A percentile compares a stretch with the other conserved stretches of the same genome.
phyloP scores from a whole-genome alignment of 495 filamentous ascomycete species.

The Aspergillus saccharolyticus region DNA sequence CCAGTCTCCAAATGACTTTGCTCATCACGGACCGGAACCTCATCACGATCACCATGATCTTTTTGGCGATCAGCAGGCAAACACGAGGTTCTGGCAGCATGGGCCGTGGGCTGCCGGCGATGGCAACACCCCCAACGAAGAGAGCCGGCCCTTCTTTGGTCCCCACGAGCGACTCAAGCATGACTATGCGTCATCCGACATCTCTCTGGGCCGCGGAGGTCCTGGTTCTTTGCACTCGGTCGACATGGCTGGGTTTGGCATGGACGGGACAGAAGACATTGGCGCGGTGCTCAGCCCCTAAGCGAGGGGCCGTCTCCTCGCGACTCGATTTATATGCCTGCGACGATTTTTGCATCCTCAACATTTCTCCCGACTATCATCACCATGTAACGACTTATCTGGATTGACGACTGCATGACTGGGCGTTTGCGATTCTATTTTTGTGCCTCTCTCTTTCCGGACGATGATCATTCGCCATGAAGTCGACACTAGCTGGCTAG shows the following conservation, averaged over 20 bases:
- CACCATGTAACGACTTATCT: slow-evolving; percentile 45
- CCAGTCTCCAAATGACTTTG: slow-evolving; percentile 43
- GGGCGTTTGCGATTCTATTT: slow-evolving; percentile 39
- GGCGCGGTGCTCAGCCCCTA: slow-evolving; percentile 38
- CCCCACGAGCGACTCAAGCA: slow-evolving; percentile 46
- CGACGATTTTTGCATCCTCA: slow-evolving; percentile 31
- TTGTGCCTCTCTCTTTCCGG: slow-evolving; percentile 10
- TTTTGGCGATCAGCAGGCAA: slow-evolving; percentile 46
- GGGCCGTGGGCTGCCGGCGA: slow-evolving; percentile 45
- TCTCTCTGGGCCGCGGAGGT: slow-evolving; percentile 42
- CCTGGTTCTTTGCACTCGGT: slow-evolving; percentile 46
- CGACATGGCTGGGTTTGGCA: slow-evolving; percentile 46
- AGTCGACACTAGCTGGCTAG: slow-evolving; percentile 37
- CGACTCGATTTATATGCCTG: slow-evolving; percentile 24
- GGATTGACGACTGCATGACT: slow-evolving; percentile 46
- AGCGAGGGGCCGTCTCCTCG: slow-evolving; percentile 9
- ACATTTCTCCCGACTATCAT: not conserved
- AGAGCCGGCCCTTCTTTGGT: slow-evolving; percentile 45
- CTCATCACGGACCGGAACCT: slow-evolving; percentile 34
- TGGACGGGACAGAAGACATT: slow-evolving; percentile 39
- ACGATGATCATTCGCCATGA: slow-evolving; percentile 29
- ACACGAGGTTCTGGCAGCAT: slow-evolving; percentile 47
- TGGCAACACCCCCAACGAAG: slow-evolving; percentile 47
- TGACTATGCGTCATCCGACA: slow-evolving; percentile 47
- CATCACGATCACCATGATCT: slow-evolving; percentile 46